A percentile compares a stretch with the other conserved stretches of the same genome.
These are phyloP conservation scores for Breynia disticha DNA, from an alignment of 441 rosid species.

Conservation along the genomic window DNA sequence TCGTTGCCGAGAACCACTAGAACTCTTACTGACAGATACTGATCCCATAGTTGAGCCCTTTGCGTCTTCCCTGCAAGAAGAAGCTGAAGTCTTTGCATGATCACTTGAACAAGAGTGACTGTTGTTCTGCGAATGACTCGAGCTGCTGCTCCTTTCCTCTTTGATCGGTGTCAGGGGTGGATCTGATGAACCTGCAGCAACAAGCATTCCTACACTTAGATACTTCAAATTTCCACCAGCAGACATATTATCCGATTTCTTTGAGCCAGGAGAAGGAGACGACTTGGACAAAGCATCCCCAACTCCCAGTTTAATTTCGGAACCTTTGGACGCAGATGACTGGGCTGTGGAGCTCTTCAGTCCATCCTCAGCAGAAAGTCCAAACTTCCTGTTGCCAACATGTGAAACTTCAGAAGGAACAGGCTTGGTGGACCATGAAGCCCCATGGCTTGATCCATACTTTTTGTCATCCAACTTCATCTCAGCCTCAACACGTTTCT, in stretches of 20 bases:
- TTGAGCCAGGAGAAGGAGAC: conserved; percentile 40
- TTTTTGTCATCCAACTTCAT: conserved; percentile 53
- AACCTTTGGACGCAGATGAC: conserved; percentile 44
- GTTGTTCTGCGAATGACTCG: conserved; percentile 70
- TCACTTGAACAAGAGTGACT: conserved; percentile 67
- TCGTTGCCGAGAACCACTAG: conserved; percentile 39
- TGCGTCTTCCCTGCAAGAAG: conserved; percentile 49
- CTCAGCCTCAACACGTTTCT: conserved; percentile 91
- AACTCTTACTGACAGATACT: conserved; percentile 24
- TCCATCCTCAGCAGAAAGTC: conserved; percentile 56
- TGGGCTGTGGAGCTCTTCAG: conserved; percentile 48
- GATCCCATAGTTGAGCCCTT: conserved; percentile 53
- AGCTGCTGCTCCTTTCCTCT: conserved; percentile 68
- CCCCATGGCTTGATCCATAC: conserved; percentile 52
- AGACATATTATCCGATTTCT: conserved; percentile 30
- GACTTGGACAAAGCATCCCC: conserved; percentile 39
- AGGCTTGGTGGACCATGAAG: conserved; percentile 49
- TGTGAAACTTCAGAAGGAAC: conserved; percentile 52
- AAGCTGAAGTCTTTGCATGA: conserved; percentile 44
- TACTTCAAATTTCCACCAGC: conserved; percentile 22
- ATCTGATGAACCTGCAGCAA: conserved; percentile 33
- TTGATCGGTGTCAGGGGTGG: conserved; percentile 24
- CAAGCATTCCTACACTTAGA: conserved; percentile 23
- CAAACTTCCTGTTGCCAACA: conserved; percentile 41
- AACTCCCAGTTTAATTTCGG: conserved; percentile 43